Base-by-base conservation (phyloP, 768 basidiomycete species). In the Thelephora ganbajun region DNA sequence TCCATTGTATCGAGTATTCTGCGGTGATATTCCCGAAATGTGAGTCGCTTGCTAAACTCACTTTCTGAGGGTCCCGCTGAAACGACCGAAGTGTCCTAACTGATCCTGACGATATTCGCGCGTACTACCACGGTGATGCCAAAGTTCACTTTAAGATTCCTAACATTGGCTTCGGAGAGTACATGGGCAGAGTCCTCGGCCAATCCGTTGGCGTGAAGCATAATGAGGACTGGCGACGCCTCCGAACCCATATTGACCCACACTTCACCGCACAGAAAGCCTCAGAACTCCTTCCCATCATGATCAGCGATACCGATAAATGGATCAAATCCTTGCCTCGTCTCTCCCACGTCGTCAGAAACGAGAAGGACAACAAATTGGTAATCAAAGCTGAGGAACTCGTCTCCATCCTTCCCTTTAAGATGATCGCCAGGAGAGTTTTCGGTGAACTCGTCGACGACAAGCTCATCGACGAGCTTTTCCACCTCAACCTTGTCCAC, bases 101-200 rank as follows among this genome's bases (percentile, higher is more conserved):
- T 13, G 46, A 47, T 16, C 46, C 46, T 36, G 46, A 47, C 13
- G 46, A 47, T 16, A 35, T 47, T 23, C 26, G 35, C 18, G 35
- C 16, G 16, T 35, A 33, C 35, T 47, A 47, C 35, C 35, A 30
- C 14, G 46, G 46, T 5, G 46, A 47, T 19, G 26, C 46, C 46
- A 47, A 35, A 16, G 16, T 36, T 16, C 46, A 47, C 23, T 35
- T 35, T 18, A 47, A 47, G 46, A 47, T 34, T 11, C 26, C 35
- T 5, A 47, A 47, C 35, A 47, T 35, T 23, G 19, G 30, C 46
- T 47, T 47, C 18, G 46, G 46, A 6, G 46, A 33, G 13, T 47
- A 47, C 35, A 47, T 47, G 46, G 46, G 46, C 46, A 45, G 35
- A 37, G 46, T 47, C 34, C 46, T 47, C 16, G 46, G 46, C 12